Conservation (phyloP, 768 basidiomycete species). For the Leccinellum rugosiceps region DNA sequence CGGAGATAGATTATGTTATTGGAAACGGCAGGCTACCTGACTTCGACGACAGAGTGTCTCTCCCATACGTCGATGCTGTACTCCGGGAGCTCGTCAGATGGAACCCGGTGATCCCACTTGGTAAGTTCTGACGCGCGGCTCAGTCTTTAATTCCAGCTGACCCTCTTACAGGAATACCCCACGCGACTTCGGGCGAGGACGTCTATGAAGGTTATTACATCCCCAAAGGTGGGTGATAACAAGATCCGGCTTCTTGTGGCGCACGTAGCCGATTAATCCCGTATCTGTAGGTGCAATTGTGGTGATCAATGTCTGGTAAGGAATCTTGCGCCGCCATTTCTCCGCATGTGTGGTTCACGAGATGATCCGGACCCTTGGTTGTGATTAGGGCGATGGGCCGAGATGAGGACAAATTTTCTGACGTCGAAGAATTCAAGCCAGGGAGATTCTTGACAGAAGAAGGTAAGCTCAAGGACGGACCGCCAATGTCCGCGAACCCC, state of each 20-base stretch:
- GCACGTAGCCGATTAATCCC: slow-evolving; percentile 2
- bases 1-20: slow-evolving; percentile 28
- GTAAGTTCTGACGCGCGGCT: slow-evolving; percentile 1
- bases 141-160: background rate
- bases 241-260: background rate
- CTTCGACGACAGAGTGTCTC: slow-evolving; percentile 23
- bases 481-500: slow-evolving; percentile 14
- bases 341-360: background rate
- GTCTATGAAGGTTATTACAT: slow-evolving; percentile 36
- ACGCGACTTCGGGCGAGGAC: slow-evolving; percentile 22
- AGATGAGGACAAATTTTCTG: slow-evolving; percentile 15
- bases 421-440: slow-evolving; percentile 25
- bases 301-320: slow-evolving; percentile 35
- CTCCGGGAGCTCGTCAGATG: slow-evolving; percentile 35
- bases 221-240: slow-evolving; percentile 33
- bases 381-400: slow-evolving; percentile 24
- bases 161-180: slow-evolving; percentile 20
- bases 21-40: slow-evolving; percentile 19
- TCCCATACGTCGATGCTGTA: slow-evolving; percentile 44
- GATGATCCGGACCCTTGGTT: background rate
- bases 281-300: slow-evolving; percentile 25
- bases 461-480: slow-evolving; percentile 10
- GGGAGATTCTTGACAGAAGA: slow-evolving; percentile 21
- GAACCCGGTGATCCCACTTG: slow-evolving; percentile 25
- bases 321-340: background rate